phyloP scores from a whole-genome alignment of 164 flowering plant genomes.

The Houttuynia cordata region DNA sequence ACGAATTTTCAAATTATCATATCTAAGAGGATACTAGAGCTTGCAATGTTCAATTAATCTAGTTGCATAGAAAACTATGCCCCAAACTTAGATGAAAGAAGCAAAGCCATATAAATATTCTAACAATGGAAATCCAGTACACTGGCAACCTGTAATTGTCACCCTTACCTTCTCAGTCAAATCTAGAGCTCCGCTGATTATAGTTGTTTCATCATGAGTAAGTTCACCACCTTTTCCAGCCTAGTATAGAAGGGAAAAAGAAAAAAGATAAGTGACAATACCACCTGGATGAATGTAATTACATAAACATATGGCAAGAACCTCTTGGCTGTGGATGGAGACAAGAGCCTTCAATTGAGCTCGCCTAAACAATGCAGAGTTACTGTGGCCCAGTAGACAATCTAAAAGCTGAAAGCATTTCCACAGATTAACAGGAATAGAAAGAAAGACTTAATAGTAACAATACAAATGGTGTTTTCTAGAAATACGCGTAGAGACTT shows the following conservation, averaged over 20 bases:
- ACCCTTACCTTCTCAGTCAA: conserved; percentile 77
- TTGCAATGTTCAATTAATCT: too few relatives aligned
- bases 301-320: conserved; percentile 13
- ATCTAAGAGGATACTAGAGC: too few relatives aligned
- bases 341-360: conserved; percentile 96
- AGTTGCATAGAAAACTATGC: too few relatives aligned
- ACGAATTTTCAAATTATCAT: too few relatives aligned
- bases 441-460: background rate
- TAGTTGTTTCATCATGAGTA: conserved; percentile 95
- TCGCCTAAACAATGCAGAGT: conserved; percentile 72
- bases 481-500: too few relatives aligned
- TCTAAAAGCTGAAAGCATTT: conserved; percentile 59
- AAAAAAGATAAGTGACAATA: too few relatives aligned
- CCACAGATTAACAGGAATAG: conserved; percentile 4
- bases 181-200: conserved; percentile 98
- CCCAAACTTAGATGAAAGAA: too few relatives aligned
- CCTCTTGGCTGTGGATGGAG: conserved; percentile 88
- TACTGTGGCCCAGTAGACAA: conserved; percentile 76
- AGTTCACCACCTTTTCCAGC: conserved; percentile 99
- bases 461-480: background rate
- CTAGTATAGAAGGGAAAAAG: conserved; percentile 18
- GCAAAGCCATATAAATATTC: too few relatives aligned
- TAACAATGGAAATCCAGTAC: too few relatives aligned
- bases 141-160: too few relatives aligned
- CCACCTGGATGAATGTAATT: background rate